Evolutionary conservation across 2,329 filamentous ascomycete genomes (phyloP).

Genomic region (Alternaria gansuensis): DNA sequence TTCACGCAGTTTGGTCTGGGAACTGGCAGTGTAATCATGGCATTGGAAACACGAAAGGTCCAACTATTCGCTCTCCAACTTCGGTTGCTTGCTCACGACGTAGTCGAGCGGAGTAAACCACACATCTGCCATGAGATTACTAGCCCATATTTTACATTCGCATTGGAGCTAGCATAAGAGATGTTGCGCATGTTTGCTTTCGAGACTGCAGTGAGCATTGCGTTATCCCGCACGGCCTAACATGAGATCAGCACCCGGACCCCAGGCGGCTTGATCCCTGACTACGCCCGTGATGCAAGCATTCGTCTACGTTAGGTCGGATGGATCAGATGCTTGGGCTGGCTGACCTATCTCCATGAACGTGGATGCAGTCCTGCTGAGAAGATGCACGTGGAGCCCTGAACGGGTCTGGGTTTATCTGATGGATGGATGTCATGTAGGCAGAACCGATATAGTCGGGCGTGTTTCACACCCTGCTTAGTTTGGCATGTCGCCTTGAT

Average conservation of each 20-base stretch:
- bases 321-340: neutral
- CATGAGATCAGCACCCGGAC: slow-evolving; percentile 3
- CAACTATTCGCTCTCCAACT: no score
- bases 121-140: neutral
- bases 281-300: slow-evolving; percentile 1
- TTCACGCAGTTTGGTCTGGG: no score
- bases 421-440: neutral
- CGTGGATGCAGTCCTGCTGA: neutral
- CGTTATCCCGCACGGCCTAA: slow-evolving; percentile 5
- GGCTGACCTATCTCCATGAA: neutral
- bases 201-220: slow-evolving; percentile 5
- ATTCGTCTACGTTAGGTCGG: slow-evolving; percentile 1
- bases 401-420: neutral
- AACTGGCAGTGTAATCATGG: no score
- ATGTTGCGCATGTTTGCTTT: neutral
- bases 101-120: no score
- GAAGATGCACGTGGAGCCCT: slow-evolving; percentile 1
- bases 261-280: neutral
- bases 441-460: neutral
- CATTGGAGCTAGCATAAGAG: neutral
- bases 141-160: no score
- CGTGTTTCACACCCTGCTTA: neutral
- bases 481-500: neutral
- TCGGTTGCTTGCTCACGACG: no score
- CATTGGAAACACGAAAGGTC: no score